phyloP scores from a whole-genome alignment of 164 flowering plant genomes.

The Amborella trichopoda region DNA sequence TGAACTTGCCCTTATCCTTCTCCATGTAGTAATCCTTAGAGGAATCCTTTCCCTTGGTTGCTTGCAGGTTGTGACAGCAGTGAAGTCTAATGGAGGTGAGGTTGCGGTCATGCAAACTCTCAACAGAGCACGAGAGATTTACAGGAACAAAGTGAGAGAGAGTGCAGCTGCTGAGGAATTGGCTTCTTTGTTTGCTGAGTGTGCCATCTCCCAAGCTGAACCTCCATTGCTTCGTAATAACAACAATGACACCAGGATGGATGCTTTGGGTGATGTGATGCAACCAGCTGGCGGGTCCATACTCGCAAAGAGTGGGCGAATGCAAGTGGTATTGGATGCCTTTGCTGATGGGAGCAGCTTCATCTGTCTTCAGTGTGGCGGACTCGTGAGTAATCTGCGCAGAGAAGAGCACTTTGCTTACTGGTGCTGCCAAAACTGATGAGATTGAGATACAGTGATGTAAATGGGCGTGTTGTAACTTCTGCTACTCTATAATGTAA shows the following conservation, averaged over 20 bases:
- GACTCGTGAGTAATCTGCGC: constrained; percentile 80
- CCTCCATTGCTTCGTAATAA: too few relatives aligned
- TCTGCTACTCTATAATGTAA: too few relatives aligned
- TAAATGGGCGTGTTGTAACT: too few relatives aligned
- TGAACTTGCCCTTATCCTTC: too few relatives aligned
- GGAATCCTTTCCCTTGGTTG: too few relatives aligned
- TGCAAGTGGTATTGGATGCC: constrained; percentile 78
- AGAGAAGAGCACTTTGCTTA: constrained; percentile 81
- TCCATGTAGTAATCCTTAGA: too few relatives aligned
- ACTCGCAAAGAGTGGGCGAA: constrained; percentile 75
- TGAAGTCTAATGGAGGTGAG: constrained; percentile 67
- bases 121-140: constrained; percentile 72
- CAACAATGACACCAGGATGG: too few relatives aligned
- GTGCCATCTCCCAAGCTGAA: constrained; percentile 85
- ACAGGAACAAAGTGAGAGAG: constrained; percentile 44
- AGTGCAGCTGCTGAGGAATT: constrained; percentile 67
- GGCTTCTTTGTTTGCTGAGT: constrained; percentile 94
- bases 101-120: constrained; percentile 53
- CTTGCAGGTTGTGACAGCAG: constrained; percentile 70
- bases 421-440: constrained; percentile 60
- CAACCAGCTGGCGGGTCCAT: too few relatives aligned
- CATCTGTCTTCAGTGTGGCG: constrained; percentile 88
- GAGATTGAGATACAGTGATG: too few relatives aligned
- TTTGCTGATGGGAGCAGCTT: constrained; percentile 95
- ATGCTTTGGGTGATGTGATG: too few relatives aligned